Evolutionary conservation across 306 rosid genomes (phyloP).

Genomic region (Prosopis cineraria): DNA sequence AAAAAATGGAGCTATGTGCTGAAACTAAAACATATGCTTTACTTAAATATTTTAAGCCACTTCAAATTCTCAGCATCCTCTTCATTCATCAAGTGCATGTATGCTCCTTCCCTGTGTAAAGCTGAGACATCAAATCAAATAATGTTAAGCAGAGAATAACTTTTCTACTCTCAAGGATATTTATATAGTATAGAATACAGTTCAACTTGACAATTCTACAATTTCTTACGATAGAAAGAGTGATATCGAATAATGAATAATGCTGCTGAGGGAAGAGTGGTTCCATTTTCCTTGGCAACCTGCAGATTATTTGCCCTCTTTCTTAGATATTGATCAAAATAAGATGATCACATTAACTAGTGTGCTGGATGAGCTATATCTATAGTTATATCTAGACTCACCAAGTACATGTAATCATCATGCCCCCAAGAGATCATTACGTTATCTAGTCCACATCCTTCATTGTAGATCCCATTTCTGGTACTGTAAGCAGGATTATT

Average conservation of each 20-base stretch:
- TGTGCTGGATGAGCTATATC: neutral
- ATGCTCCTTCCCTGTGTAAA: neutral
- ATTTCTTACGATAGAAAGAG: neutral
- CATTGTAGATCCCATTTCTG: slow-evolving; percentile 49
- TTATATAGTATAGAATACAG: too few species aligned
- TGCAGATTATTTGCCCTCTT: slow-evolving; percentile 22
- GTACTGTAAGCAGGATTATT: slow-evolving; percentile 42
- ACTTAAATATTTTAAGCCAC: slow-evolving; percentile 73
- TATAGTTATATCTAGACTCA: neutral
- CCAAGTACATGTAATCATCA: slow-evolving; percentile 41
- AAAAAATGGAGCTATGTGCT: neutral
- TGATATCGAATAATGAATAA: slow-evolving; percentile 58
- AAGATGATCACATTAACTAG: neutral
- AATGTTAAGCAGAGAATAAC: too few species aligned
- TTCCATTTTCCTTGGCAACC: slow-evolving; percentile 69
- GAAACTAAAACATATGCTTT: slow-evolving; percentile 2
- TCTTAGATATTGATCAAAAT: neutral
- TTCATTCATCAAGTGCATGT: slow-evolving; percentile 51
- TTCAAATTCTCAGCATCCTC: slow-evolving; percentile 57
- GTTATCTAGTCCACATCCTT: slow-evolving; percentile 63
- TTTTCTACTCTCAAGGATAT: too few species aligned
- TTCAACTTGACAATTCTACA: too few species aligned
- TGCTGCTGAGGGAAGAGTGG: slow-evolving; percentile 58
- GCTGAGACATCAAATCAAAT: too few species aligned
- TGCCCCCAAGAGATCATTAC: slow-evolving; percentile 65